Conservation (phyloP, 768 basidiomycete species). For the Trichaptum fuscoviolaceum region DNA sequence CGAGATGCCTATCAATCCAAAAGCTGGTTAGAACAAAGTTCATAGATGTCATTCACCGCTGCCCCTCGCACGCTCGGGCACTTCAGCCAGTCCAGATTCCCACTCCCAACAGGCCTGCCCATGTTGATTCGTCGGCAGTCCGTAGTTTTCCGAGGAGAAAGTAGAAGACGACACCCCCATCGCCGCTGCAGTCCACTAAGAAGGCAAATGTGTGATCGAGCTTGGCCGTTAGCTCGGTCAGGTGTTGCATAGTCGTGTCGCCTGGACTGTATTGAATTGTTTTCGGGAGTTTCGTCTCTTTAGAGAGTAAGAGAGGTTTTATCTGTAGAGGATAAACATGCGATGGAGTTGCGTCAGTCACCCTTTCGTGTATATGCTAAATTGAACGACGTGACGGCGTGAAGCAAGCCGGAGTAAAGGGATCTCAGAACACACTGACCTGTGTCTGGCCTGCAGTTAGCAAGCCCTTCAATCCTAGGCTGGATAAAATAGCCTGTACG, state of each 20-base stretch:
- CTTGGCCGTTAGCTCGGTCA: conserved; percentile 12
- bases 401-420: conserved; percentile 14
- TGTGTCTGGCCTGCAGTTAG: conserved; percentile 4
- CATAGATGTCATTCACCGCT: neutral
- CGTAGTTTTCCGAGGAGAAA: conserved; percentile 32
- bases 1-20: too few relatives aligned
- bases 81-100: conserved; percentile 31
- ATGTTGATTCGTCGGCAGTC: conserved; percentile 21
- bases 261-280: conserved; percentile 7
- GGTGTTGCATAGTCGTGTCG: conserved; percentile 8
- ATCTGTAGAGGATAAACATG: neutral
- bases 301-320: neutral
- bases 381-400: conserved; percentile 16
- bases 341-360: conserved; percentile 3
- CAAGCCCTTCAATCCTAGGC: conserved; percentile 9
- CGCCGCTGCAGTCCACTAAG: conserved; percentile 14
- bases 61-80: neutral
- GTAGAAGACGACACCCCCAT: conserved; percentile 26
- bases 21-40: neutral
- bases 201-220: conserved; percentile 25
- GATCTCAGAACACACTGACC: conserved; percentile 16
- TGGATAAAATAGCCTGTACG: conserved; percentile 14
- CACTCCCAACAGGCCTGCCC: conserved; percentile 32
- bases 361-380: neutral
- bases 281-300: neutral